Conservation (phyloP, 2,329 filamentous ascomycete genomes). For the Mollisiaceae sp. region DNA sequence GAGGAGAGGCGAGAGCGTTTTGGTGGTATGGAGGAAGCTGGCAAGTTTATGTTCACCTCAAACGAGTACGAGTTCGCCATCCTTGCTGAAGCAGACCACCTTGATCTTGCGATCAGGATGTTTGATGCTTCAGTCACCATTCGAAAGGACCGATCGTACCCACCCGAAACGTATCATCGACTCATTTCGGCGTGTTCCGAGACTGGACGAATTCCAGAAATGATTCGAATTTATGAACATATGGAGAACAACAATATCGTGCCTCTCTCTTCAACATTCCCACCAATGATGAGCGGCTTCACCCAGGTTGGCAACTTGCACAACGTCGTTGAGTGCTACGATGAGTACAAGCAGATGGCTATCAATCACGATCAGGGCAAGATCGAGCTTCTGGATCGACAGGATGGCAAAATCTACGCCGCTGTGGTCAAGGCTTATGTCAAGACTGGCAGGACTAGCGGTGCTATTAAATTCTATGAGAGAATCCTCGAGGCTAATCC, state of each 20-base stretch:
- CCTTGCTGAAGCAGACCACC: conserved; percentile 82
- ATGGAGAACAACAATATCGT: conserved; percentile 81
- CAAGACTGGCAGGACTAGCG: conserved; percentile 77
- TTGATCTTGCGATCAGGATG: conserved; percentile 82
- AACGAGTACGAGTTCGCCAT: conserved; percentile 88
- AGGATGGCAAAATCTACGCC: conserved; percentile 86
- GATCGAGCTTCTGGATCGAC: conserved; percentile 69
- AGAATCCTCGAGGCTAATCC: conserved; percentile 72
- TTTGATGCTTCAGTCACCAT: conserved; percentile 77
- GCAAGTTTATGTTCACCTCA: conserved; percentile 87
- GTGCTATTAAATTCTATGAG: conserved; percentile 83
- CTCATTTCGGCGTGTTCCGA: conserved; percentile 88
- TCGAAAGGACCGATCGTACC: conserved; percentile 63
- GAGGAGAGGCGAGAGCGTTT: conserved; percentile 85
- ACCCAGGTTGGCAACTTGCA: conserved; percentile 79
- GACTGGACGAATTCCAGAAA: conserved; percentile 80
- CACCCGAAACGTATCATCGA: conserved; percentile 81
- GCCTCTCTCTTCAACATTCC: conserved; percentile 82
- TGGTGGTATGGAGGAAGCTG: conserved; percentile 81
- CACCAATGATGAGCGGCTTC: conserved; percentile 94
- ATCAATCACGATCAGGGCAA: conserved; percentile 80
- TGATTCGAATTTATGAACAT: conserved; percentile 89
- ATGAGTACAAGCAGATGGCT: conserved; percentile 90
- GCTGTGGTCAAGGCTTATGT: conserved; percentile 91
- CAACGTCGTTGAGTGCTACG: conserved; percentile 93